Evolutionary conservation across 2,329 filamentous ascomycete species (phyloP), one percentile per base, ranked within the genome.

Genomic region (Fonsecaea multimorphosa): DNA sequence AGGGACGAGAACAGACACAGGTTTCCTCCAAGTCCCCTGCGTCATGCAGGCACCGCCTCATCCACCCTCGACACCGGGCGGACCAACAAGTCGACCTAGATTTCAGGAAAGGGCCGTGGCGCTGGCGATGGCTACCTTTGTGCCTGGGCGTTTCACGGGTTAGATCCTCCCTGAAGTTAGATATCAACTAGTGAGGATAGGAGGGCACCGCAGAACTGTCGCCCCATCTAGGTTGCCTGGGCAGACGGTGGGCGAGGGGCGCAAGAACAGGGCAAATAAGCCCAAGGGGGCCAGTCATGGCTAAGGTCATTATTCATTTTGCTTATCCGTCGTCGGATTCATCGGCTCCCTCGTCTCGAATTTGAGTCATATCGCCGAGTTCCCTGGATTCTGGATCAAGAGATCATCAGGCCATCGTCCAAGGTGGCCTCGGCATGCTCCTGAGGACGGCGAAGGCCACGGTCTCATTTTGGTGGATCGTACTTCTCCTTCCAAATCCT

Each of bases 401-500:
- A 27, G n/a, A 51, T 49, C 19, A 49, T 24, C 22, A 24, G 19
- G 22, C 44, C 44, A 24, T 46, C 19, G 44, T 27, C 44, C 49
- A 49, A 14, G 19, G 7, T 49, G 19, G 24, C 44, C 8, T 49
- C 44, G 44, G 19, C 44, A 24, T 49, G 19, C 44, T 49, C 12
- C 19, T 49, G 44, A 4, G 46, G 58, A 60, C 19, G 44, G 24
- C 32, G 14, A 51, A 11, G 32, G 51, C 52, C 61, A 52, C 40
- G 31, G 29, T 32, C 51, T 67, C 62, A 67, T 51, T 65, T 67
- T 27, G 65, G 67, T 58, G 83, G 82, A 69, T 83, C 85, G 81
- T 98, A 97, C 81, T 98, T 98, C 69, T 96, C 93, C 78, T 98
- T 98, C 92, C 94, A 97, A 76, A 98, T 97, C 93, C 92, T 96